A percentile compares a stretch with the other conserved stretches of the same genome.
These are phyloP conservation scores for Tilletia walkeri DNA, from an alignment of 1,284 basidiomycete species.

Conservation along the genomic window DNA sequence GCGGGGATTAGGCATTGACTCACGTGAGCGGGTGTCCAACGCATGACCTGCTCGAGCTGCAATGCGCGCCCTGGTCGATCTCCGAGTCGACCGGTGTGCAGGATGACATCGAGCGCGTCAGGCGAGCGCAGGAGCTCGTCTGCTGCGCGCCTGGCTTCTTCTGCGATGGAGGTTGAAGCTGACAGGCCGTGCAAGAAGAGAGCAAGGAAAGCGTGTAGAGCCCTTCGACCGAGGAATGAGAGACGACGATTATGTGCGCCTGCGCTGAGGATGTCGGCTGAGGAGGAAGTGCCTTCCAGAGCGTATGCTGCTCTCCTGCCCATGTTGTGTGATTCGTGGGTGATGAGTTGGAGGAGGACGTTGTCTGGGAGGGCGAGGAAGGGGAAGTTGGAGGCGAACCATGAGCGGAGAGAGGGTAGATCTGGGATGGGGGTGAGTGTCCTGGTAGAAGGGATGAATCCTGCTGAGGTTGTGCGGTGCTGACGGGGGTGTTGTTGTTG, in stretches of 20 bases:
- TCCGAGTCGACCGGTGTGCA: constrained; percentile 46
- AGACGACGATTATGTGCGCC: constrained; percentile 44
- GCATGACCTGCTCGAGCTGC: constrained; percentile 52
- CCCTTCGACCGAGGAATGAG: constrained; percentile 46
- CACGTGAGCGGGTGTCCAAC: constrained; percentile 47
- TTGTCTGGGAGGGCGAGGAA: constrained; percentile 22
- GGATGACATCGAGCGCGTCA: constrained; percentile 32
- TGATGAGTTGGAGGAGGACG: constrained; percentile 40
- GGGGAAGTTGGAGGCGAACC: constrained; percentile 20
- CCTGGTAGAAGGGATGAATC: background rate
- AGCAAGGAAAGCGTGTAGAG: constrained; percentile 44
- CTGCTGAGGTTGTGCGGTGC: background rate
- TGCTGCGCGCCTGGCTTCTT: background rate
- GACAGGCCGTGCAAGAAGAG: constrained; percentile 42
- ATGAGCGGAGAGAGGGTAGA: constrained; percentile 13
- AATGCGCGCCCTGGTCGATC: constrained; percentile 42
- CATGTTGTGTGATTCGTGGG: constrained; percentile 46
- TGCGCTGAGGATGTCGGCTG: constrained; percentile 9
- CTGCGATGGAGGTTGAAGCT: constrained; percentile 8
- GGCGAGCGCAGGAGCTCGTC: constrained; percentile 28
- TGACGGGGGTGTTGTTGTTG: background rate
- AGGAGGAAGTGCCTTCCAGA: background rate
- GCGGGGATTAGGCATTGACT: background rate
- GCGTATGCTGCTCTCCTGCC: background rate
- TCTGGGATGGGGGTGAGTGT: constrained; percentile 13